A percentile compares a stretch with the other conserved stretches of the same genome.
phyloP scores from a whole-genome alignment of 2,329 filamentous ascomycete species.

The Fusarium albosuccineum region DNA sequence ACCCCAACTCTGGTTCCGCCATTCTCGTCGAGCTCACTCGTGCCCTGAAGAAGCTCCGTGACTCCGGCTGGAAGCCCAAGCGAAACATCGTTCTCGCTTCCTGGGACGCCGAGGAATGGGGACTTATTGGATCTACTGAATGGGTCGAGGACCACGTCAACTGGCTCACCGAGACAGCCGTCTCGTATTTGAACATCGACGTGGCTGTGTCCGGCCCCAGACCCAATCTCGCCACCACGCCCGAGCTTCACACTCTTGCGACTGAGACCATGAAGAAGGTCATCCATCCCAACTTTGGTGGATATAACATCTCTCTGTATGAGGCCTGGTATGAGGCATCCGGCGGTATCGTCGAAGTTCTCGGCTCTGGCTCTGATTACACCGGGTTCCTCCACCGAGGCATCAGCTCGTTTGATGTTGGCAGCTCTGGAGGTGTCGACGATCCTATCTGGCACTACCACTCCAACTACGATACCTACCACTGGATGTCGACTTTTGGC shows the following conservation, averaged over 20 bases:
- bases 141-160: conserved; percentile 88
- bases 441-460: conserved; percentile 82
- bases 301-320: conserved; percentile 55
- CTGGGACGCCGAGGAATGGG: conserved; percentile 84
- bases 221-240: conserved; percentile 71
- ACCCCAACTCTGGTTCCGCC: conserved; percentile 85
- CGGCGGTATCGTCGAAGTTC: conserved; percentile 59
- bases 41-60: conserved; percentile 76
- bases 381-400: conserved; percentile 73
- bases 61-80: conserved; percentile 83
- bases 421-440: conserved; percentile 57
- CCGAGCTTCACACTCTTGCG: conserved; percentile 75
- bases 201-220: conserved; percentile 71
- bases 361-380: conserved; percentile 77
- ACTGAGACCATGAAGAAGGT: conserved; percentile 72
- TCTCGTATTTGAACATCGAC: conserved; percentile 87
- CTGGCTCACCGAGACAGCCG: conserved; percentile 77
- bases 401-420: conserved; percentile 66
- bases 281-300: conserved; percentile 70
- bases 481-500: conserved; percentile 86
- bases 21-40: conserved; percentile 81
- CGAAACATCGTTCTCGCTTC: conserved; percentile 78
- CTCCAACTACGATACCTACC: conserved; percentile 85
- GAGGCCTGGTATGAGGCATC: conserved; percentile 56
- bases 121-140: conserved; percentile 83